Percentiles rank a stretch among this genome's conserved stretches.
These are phyloP conservation scores for Nannizziopsis barbatae DNA, from an alignment of 2,329 filamentous ascomycete species.

Conservation along the genomic window DNA sequence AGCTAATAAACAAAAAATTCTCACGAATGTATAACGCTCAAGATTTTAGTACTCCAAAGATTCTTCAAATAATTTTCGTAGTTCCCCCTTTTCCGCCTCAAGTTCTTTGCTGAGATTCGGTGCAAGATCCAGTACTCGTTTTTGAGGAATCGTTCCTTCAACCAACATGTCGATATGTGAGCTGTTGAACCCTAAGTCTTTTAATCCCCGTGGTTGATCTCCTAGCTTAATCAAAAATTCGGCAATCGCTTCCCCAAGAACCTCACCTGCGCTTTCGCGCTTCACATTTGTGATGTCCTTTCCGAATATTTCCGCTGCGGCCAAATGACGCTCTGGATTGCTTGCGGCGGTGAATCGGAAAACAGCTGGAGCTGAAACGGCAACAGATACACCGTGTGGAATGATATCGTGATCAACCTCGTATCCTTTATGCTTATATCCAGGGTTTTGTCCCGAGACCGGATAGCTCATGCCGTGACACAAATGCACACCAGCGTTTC, in stretches of 20 bases:
- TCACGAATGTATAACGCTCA: too few species aligned
- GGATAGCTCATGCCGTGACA: constrained; percentile 94
- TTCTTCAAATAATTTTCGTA: constrained; percentile 57
- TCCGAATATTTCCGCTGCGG: constrained; percentile 80
- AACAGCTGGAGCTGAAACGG: constrained; percentile 83
- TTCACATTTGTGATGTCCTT: constrained; percentile 82
- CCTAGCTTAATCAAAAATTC: constrained; percentile 73
- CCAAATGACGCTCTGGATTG: constrained; percentile 83
- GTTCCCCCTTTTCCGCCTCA: constrained; percentile 58
- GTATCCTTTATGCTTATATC: constrained; percentile 84
- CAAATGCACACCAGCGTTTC: constrained; percentile 90
- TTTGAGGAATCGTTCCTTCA: constrained; percentile 89
- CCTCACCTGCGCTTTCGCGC: constrained; percentile 76
- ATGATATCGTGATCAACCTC: constrained; percentile 66
- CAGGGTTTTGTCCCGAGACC: constrained; percentile 87
- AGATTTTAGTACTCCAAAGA: constrained; percentile 41
- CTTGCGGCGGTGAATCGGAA: constrained; percentile 87
- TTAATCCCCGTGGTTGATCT: constrained; percentile 80
- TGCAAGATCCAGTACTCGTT: constrained; percentile 79
- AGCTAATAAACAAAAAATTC: too few species aligned
- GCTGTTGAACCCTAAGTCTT: constrained; percentile 65
- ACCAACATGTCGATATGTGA: constrained; percentile 73
- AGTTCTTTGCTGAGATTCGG: constrained; percentile 65
- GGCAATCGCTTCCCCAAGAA: constrained; percentile 69
- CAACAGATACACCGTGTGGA: constrained; percentile 90